Conservation (phyloP, 2,329 filamentous ascomycete species). For the Pochonia chlamydosporia region DNA sequence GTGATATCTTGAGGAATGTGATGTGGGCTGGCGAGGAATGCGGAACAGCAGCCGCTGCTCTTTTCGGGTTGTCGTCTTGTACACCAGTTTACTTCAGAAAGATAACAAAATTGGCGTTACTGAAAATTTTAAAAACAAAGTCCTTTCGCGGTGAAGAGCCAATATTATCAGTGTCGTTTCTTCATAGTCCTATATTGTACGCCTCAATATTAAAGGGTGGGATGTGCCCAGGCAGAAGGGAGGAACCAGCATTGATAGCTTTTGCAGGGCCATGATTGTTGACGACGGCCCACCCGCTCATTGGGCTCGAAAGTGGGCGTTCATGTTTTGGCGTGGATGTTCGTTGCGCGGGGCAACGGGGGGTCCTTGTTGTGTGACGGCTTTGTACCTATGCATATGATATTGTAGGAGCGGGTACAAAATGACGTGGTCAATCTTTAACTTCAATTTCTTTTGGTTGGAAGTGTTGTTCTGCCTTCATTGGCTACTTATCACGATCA, state of each 20-base stretch:
- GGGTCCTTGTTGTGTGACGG: background rate
- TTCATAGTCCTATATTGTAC: conserved; percentile 5
- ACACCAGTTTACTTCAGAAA: too few species aligned
- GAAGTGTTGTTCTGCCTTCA: too few species aligned
- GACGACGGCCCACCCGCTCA: conserved; percentile 3
- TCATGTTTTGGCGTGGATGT: conserved; percentile 7
- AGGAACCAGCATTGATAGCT: conserved; percentile 1
- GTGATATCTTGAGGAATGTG: conserved; percentile 23
- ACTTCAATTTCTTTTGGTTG: too few species aligned
- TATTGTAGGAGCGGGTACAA: background rate
- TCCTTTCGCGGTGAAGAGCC: background rate
- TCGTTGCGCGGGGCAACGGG: conserved; percentile 13
- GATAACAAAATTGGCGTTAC: too few species aligned
- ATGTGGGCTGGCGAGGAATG: conserved; percentile 21
- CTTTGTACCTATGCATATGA: background rate
- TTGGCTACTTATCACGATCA: too few species aligned
- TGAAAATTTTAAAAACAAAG: background rate
- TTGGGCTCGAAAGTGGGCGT: conserved; percentile 4
- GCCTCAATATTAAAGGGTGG: background rate
- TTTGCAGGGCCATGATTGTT: conserved; percentile 2
- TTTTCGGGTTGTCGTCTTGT: conserved; percentile 5
- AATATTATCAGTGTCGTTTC: conserved; percentile 3
- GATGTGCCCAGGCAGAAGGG: background rate
- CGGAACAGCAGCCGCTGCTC: conserved; percentile 27
- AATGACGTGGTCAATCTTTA: too few species aligned